These are phyloP conservation scores for Chaetothyriales sp. DNA, from an alignment of 2,329 filamentous ascomycete species.

Conservation along the genomic window DNA sequence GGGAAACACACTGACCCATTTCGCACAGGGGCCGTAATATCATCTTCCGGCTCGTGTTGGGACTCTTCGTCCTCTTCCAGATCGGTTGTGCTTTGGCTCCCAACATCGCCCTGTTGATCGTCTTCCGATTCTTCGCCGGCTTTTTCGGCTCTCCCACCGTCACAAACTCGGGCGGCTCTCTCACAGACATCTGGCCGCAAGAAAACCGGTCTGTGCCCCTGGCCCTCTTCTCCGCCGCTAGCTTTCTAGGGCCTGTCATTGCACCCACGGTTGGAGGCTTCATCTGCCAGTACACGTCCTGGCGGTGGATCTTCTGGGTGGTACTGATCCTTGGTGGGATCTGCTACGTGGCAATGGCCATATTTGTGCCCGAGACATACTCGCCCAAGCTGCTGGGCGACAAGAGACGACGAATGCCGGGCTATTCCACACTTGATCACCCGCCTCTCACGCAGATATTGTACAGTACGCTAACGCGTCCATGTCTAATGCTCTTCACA, in stretches of 20 bases:
- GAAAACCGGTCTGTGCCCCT: conserved; percentile 33
- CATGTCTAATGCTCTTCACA: conserved; percentile 31
- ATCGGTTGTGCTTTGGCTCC: conserved; percentile 40
- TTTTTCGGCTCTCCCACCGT: conserved; percentile 37
- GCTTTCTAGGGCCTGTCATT: conserved; percentile 35
- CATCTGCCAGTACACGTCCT: conserved; percentile 36
- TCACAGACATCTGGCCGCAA: conserved; percentile 37
- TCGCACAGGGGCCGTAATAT: conserved; percentile 28
- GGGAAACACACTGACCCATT: too few species aligned
- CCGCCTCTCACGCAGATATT: conserved; percentile 29
- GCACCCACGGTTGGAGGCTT: conserved; percentile 27
- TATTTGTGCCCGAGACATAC: conserved; percentile 39
- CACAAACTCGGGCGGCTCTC: conserved; percentile 35
- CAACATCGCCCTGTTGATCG: conserved; percentile 39
- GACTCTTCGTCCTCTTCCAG: conserved; percentile 38
- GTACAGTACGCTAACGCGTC: conserved; percentile 30
- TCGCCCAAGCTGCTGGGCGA: conserved; percentile 33
- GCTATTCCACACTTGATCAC: conserved; percentile 34
- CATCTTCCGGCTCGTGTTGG: conserved; percentile 36
- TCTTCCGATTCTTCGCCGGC: conserved; percentile 40
- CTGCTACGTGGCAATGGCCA: conserved; percentile 28
- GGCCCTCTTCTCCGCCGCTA: conserved; percentile 29
- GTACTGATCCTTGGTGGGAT: conserved; percentile 34
- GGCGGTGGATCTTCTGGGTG: conserved; percentile 44
- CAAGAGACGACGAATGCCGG: conserved; percentile 32